These are phyloP conservation scores for fission yeast (Schizosaccharomyces pombe) DNA, from an alignment of 805 yeast species.

Conservation along the genomic window DNA sequence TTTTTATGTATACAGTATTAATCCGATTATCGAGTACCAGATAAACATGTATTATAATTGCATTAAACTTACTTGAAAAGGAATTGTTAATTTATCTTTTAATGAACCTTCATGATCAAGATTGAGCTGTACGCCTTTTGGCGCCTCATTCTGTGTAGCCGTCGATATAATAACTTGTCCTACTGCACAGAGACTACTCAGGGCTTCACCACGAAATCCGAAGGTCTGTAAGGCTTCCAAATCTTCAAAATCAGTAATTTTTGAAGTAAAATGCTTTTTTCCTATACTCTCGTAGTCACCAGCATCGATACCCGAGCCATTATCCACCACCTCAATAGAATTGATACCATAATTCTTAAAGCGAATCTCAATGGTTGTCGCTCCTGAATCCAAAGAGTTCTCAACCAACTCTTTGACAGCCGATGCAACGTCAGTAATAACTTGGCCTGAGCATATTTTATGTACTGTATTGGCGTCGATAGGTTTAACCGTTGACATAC, in stretches of 20 bases:
- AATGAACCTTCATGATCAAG: slow-evolving; percentile 36
- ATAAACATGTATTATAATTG: no score
- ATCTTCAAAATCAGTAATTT: slow-evolving; percentile 19
- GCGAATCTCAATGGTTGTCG: slow-evolving; percentile 41
- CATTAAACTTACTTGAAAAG: slow-evolving; percentile 20
- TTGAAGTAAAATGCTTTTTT: slow-evolving; percentile 30
- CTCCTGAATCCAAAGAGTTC: slow-evolving; percentile 53
- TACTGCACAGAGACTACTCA: slow-evolving; percentile 29
- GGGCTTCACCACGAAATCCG: slow-evolving; percentile 59
- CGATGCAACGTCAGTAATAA: slow-evolving; percentile 52
- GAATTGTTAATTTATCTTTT: slow-evolving; percentile 15
- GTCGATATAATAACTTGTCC: slow-evolving; percentile 27
- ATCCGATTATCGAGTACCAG: no score
- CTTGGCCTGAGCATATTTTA: slow-evolving; percentile 48
- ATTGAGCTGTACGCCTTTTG: slow-evolving; percentile 32
- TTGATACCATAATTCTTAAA: slow-evolving; percentile 55
- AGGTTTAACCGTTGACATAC: no score
- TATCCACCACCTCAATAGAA: slow-evolving; percentile 42
- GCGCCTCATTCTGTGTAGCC: slow-evolving; percentile 21
- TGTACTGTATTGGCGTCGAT: no score
- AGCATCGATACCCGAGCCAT: slow-evolving; percentile 45
- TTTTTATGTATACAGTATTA: no score
- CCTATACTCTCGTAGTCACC: slow-evolving; percentile 25
- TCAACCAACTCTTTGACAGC: slow-evolving; percentile 73
- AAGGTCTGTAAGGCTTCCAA: slow-evolving; percentile 21